These are phyloP conservation scores for Ailanthus altissimus DNA, from an alignment of 345 rosid genomes.

Conservation along the genomic window DNA sequence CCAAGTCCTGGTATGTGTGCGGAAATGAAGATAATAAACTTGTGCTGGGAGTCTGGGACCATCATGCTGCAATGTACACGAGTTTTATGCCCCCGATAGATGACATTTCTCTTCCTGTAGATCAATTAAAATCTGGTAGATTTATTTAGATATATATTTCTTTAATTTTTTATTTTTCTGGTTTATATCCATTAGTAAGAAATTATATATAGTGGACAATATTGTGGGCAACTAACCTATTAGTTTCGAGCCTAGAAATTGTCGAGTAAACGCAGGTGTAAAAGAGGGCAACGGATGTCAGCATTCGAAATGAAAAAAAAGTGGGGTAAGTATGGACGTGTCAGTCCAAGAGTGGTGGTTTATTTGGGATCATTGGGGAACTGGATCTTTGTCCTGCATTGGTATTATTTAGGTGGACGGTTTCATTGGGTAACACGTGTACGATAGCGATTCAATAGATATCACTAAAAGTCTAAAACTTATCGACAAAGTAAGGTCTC, in stretches of 20 bases:
- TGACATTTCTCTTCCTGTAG: background rate
- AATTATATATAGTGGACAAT: too few relatives aligned
- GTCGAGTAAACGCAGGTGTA: too few relatives aligned
- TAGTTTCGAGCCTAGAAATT: too few relatives aligned
- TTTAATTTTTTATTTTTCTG: too few relatives aligned
- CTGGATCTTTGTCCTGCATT: background rate
- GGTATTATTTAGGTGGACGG: background rate
- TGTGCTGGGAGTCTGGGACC: background rate
- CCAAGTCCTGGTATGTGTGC: constrained; percentile 16
- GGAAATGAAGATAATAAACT: background rate
- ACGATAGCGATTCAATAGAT: background rate
- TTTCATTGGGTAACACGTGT: background rate
- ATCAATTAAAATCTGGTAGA: background rate
- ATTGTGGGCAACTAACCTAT: too few relatives aligned
- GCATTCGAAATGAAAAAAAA: too few relatives aligned
- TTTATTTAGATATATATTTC: background rate
- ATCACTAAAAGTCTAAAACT: background rate
- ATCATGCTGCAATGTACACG: background rate
- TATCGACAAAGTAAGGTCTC: background rate
- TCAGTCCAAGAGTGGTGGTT: background rate
- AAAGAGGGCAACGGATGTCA: background rate
- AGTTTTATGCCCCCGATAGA: background rate
- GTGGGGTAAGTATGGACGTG: background rate
- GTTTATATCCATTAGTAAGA: too few relatives aligned
- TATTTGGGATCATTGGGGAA: background rate